phyloP scores from a whole-genome alignment of 2,329 filamentous ascomycete genomes.

The Didymella lethalis region DNA sequence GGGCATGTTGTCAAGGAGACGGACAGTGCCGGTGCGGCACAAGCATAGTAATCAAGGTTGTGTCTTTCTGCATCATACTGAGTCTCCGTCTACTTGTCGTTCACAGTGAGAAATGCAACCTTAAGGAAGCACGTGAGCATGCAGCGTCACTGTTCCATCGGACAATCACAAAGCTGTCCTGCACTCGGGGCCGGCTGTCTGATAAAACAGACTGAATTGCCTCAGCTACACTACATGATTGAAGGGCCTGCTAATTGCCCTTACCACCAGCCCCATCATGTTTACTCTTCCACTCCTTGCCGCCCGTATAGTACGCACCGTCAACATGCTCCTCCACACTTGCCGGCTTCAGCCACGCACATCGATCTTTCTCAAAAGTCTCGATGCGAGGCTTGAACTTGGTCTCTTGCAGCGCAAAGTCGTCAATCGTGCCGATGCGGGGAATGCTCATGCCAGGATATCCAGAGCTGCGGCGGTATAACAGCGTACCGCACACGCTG shows the following conservation, averaged over 20 bases:
- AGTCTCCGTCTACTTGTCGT: no score
- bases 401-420: slow-evolving; percentile 65
- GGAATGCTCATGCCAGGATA: slow-evolving; percentile 59
- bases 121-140: no score
- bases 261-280: slow-evolving; percentile 23
- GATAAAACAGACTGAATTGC: no score
- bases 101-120: no score
- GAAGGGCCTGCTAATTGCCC: neutral
- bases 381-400: slow-evolving; percentile 64
- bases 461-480: slow-evolving; percentile 62
- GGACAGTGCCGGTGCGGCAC: no score
- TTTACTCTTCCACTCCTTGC: slow-evolving; percentile 22
- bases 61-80: no score
- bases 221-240: no score
- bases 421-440: slow-evolving; percentile 68
- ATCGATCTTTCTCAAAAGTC: slow-evolving; percentile 61
- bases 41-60: no score
- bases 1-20: neutral
- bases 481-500: slow-evolving; percentile 64
- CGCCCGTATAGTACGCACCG: slow-evolving; percentile 23
- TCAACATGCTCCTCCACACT: slow-evolving; percentile 21
- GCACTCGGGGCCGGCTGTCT: no score
- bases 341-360: slow-evolving; percentile 54
- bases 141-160: no score
- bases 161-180: no score